A percentile compares a stretch with the other conserved stretches of the same genome.
Conservation (phyloP, 208 protist species). For the Acanthamoeba lenticulata region DNA sequence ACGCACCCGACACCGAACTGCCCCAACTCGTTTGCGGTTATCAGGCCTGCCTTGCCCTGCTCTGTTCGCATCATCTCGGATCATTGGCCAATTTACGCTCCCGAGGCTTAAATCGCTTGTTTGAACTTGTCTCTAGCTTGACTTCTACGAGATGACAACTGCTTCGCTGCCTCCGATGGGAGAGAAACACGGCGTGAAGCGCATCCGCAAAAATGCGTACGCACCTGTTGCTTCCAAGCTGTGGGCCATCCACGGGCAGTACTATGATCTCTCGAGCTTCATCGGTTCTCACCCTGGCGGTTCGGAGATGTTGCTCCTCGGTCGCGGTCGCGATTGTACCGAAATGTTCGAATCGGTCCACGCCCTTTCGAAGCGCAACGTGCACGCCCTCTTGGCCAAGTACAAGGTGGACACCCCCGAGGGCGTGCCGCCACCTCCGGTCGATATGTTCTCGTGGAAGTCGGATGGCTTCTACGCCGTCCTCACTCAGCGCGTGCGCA, state of each 20-base stretch:
- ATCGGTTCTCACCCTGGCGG: constrained; percentile 43
- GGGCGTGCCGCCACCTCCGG: background rate
- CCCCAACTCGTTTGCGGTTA: too few relatives aligned
- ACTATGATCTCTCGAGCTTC: constrained; percentile 59
- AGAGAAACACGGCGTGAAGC: background rate
- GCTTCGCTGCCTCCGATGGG: background rate
- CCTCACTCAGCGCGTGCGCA: background rate
- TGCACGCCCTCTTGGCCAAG: constrained; percentile 35
- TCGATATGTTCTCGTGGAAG: constrained; percentile 21
- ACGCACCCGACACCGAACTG: too few relatives aligned
- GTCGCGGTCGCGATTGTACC: constrained; percentile 33
- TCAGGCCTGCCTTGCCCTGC: too few relatives aligned
- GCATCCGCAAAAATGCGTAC: constrained; percentile 27
- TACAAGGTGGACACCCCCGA: constrained; percentile 16
- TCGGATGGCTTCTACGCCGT: background rate
- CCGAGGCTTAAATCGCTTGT: too few relatives aligned
- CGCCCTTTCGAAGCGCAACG: constrained; percentile 43
- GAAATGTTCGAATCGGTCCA: constrained; percentile 67
- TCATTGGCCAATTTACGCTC: too few relatives aligned
- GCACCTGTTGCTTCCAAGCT: background rate
- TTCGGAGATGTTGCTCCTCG: constrained; percentile 51
- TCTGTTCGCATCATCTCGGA: too few relatives aligned
- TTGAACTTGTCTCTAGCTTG: too few relatives aligned
- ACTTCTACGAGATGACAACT: background rate
- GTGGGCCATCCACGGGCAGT: constrained; percentile 59